Evolutionary conservation across 371 early-diverging fungal species (phyloP).

Genomic region (Lichtheimia ramosa): DNA sequence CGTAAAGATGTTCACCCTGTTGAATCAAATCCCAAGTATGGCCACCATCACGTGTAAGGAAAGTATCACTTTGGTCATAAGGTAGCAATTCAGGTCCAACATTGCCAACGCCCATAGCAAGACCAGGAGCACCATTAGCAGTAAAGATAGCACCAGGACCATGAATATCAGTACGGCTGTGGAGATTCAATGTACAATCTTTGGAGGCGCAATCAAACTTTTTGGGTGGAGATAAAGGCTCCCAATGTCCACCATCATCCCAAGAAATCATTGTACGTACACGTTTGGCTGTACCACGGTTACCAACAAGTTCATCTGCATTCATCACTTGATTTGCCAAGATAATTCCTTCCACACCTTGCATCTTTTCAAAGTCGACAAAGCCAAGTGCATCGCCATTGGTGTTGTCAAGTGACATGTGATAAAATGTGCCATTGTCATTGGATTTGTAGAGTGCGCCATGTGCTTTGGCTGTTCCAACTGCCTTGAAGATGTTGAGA

Average conservation of each 20-base stretch:
- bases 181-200: slow-evolving; percentile 76
- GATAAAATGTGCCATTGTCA: slow-evolving; percentile 77
- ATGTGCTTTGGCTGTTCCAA: slow-evolving; percentile 55
- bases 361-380: slow-evolving; percentile 92
- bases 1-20: slow-evolving; percentile 61
- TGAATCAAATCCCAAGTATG: slow-evolving; percentile 69
- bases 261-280: slow-evolving; percentile 78
- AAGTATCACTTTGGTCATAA: slow-evolving; percentile 72
- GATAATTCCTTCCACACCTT: slow-evolving; percentile 81
- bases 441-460: slow-evolving; percentile 87
- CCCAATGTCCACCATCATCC: slow-evolving; percentile 86
- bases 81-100: slow-evolving; percentile 68
- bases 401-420: slow-evolving; percentile 71
- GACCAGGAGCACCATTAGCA: slow-evolving; percentile 78
- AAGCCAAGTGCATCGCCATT: slow-evolving; percentile 71
- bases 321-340: slow-evolving; percentile 87
- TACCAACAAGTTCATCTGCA: slow-evolving; percentile 56
- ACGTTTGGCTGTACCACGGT: slow-evolving; percentile 56
- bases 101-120: slow-evolving; percentile 89
- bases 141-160: slow-evolving; percentile 71
- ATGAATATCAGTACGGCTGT: slow-evolving; percentile 68
- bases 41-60: slow-evolving; percentile 83
- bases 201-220: slow-evolving; percentile 48
- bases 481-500: slow-evolving; percentile 70
- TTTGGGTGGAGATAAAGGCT: slow-evolving; percentile 61